phyloP scores from a whole-genome alignment of 2,329 filamentous ascomycete species.

The Alternaria alternata region DNA sequence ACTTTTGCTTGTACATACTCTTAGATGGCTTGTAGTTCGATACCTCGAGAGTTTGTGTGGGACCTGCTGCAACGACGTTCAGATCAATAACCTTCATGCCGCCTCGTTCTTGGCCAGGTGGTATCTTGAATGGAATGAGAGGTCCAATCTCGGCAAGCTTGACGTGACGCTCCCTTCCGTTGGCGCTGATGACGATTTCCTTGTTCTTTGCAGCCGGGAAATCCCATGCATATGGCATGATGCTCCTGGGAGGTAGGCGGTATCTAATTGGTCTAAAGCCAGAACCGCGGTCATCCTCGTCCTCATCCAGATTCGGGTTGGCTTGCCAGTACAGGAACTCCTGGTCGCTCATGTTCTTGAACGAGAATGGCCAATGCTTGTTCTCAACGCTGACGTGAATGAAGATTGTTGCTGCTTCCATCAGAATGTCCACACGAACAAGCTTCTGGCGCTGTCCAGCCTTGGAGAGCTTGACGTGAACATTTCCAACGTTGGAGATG shows the following conservation, averaged over 20 bases:
- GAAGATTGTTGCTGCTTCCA: slow-evolving; percentile 95
- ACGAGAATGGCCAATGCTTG: slow-evolving; percentile 97
- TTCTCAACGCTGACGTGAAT: slow-evolving; percentile 88
- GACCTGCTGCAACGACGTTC: slow-evolving; percentile 93
- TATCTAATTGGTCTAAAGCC: slow-evolving; percentile 95
- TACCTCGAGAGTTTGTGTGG: slow-evolving; percentile 91
- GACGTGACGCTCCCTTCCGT: slow-evolving; percentile 85
- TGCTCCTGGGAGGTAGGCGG: slow-evolving; percentile 88
- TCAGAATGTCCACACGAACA: slow-evolving; percentile 84
- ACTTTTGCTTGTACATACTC: slow-evolving; percentile 83
- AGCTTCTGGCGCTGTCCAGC: slow-evolving; percentile 88
- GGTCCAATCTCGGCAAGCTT: slow-evolving; percentile 97
- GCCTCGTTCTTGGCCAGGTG: slow-evolving; percentile 67
- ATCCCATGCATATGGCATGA: slow-evolving; percentile 99
- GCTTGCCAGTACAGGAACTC: slow-evolving; percentile 98
- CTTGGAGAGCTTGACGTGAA: slow-evolving; percentile 93
- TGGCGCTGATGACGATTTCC: slow-evolving; percentile 83
- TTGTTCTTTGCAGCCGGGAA: slow-evolving; percentile 98
- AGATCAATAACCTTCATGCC: slow-evolving; percentile 91
- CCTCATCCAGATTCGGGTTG: slow-evolving; percentile 90
- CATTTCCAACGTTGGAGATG: slow-evolving; percentile 91
- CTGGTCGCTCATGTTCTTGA: slow-evolving; percentile 96
- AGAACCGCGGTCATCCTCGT: slow-evolving; percentile 80
- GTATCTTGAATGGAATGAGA: slow-evolving; percentile 90
- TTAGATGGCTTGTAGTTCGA: slow-evolving; percentile 93